Conservation (phyloP, 2,329 filamentous ascomycete species). For the Phialophora verrucosa region DNA sequence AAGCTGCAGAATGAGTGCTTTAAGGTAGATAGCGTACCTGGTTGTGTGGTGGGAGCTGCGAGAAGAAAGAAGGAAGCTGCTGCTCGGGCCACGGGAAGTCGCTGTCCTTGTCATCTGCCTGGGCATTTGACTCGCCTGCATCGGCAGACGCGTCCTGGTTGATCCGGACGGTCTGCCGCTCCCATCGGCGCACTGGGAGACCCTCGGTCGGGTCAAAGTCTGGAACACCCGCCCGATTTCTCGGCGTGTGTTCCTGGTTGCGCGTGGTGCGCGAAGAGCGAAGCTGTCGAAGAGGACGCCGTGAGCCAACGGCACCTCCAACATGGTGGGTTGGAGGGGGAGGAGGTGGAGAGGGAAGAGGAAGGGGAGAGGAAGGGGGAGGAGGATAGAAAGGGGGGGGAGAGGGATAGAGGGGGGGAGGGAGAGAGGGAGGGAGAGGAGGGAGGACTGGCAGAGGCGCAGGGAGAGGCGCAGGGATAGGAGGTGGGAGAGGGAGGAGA, state of each 20-base stretch:
- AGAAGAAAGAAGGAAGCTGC: constrained; percentile 85
- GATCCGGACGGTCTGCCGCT: constrained; percentile 71
- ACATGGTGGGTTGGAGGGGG: background rate
- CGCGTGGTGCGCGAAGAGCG: constrained; percentile 51
- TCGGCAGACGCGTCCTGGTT: constrained; percentile 65
- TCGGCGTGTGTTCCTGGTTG: constrained; percentile 59
- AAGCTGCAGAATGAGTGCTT: background rate
- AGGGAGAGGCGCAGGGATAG: background rate
- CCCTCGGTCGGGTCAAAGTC: constrained; percentile 74
- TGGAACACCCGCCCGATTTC: constrained; percentile 55
- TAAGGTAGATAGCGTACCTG: constrained; percentile 29
- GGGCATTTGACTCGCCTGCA: constrained; percentile 32
- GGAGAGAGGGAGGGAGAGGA: background rate
- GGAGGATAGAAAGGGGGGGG: background rate
- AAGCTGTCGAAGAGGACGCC: constrained; percentile 22
- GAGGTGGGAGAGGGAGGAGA: background rate
- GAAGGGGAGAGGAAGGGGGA: background rate
- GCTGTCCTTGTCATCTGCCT: constrained; percentile 41
- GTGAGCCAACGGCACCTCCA: constrained; percentile 5
- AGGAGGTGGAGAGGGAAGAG: no score
- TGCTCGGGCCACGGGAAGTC: constrained; percentile 78
- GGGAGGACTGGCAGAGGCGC: background rate
- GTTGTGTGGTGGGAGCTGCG: constrained; percentile 67
- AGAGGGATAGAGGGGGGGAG: background rate
- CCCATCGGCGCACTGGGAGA: constrained; percentile 89